These are phyloP conservation scores for Penicillium desertorum DNA, from an alignment of 495 filamentous ascomycete species.

Conservation along the genomic window DNA sequence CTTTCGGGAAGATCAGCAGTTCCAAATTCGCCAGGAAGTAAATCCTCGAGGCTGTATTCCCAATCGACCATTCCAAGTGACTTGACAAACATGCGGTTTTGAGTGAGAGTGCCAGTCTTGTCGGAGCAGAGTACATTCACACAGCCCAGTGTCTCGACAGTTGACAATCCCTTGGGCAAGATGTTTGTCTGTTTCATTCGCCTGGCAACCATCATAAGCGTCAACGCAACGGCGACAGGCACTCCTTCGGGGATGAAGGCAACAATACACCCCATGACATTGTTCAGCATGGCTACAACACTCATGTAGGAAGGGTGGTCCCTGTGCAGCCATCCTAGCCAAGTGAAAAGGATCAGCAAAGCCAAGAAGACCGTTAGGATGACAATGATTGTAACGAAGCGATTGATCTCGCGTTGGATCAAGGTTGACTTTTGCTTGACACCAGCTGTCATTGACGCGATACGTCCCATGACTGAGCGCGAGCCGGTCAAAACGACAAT, in stretches of 20 bases:
- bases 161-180: conserved; percentile 66
- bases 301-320: conserved; percentile 64
- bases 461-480: conserved; percentile 64
- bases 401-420: conserved; percentile 66
- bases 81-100: conserved; percentile 52
- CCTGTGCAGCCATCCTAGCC: conserved; percentile 63
- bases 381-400: conserved; percentile 65
- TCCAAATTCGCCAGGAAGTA: conserved; percentile 13
- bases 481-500: conserved; percentile 62
- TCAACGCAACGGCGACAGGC: conserved; percentile 65
- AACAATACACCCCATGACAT: conserved; percentile 65
- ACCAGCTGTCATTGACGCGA: conserved; percentile 64
- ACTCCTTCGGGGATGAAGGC: conserved; percentile 74
- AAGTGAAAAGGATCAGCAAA: conserved; percentile 55
- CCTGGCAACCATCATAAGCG: conserved; percentile 58
- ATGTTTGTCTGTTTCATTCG: conserved; percentile 65
- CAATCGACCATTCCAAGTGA: conserved; percentile 40
- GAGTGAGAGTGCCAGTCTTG: conserved; percentile 70
- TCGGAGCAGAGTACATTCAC: conserved; percentile 72
- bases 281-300: conserved; percentile 64
- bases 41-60: conserved; percentile 28
- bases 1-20: conserved; percentile 17
- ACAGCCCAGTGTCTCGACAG: conserved; percentile 70
- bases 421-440: conserved; percentile 63
- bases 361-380: conserved; percentile 53